Evolutionary conservation across 441 rosid species (phyloP).

Genomic region (Capsella rubella): DNA sequence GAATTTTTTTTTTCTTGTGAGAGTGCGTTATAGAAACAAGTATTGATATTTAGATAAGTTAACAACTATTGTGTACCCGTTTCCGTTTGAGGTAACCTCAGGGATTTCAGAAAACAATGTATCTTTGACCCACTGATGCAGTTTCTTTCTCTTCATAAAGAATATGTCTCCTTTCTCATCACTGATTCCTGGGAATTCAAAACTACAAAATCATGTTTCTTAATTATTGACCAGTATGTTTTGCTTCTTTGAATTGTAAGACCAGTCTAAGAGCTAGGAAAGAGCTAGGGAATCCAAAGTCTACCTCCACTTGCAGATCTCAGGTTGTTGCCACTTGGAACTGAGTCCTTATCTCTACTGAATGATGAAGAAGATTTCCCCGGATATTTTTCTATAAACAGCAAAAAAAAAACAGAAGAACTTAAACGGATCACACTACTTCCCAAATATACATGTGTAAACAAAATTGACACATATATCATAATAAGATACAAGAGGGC

Average conservation of each 20-base stretch:
- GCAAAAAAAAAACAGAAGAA: slow-evolving; percentile 8
- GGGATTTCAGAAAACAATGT: slow-evolving; percentile 54
- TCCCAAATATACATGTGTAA: slow-evolving; percentile 1
- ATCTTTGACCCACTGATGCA: slow-evolving; percentile 57
- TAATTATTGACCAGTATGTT: slow-evolving; percentile 13
- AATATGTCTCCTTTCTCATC: slow-evolving; percentile 52
- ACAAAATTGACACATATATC: background rate
- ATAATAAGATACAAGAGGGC: slow-evolving; percentile 3
- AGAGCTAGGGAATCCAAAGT: slow-evolving; percentile 20
- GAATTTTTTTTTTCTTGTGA: slow-evolving; percentile 40
- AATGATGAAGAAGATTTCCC: slow-evolving; percentile 41
- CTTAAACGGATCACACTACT: background rate
- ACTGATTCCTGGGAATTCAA: slow-evolving; percentile 50
- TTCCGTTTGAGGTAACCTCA: slow-evolving; percentile 54
- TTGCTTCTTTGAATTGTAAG: slow-evolving; percentile 5
- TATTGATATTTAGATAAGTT: slow-evolving; percentile 19
- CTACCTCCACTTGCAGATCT: slow-evolving; percentile 46
- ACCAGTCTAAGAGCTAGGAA: slow-evolving; percentile 19
- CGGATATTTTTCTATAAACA: slow-evolving; percentile 41
- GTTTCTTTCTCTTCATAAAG: slow-evolving; percentile 58
- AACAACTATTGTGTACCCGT: slow-evolving; percentile 52
- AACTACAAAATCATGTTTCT: slow-evolving; percentile 29
- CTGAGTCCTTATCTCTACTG: slow-evolving; percentile 40
- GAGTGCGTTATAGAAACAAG: slow-evolving; percentile 43
- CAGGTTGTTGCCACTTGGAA: slow-evolving; percentile 31